Conservation (phyloP, 345 rosid species). For the Eutrema japonicum region DNA sequence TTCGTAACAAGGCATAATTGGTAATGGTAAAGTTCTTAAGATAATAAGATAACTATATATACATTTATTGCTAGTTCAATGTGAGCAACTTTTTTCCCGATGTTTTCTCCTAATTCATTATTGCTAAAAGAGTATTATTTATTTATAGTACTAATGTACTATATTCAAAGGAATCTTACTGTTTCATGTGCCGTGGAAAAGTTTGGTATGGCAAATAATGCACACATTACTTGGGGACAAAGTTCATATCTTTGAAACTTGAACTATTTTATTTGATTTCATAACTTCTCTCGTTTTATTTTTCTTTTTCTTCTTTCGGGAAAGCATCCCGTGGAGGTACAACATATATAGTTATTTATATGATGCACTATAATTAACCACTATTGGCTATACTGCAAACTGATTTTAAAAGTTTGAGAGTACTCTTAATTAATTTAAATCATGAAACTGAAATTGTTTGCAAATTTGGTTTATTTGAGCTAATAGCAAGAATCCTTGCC, state of each 20-base stretch:
- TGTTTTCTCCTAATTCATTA: constrained; percentile 15
- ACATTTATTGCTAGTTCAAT: neutral
- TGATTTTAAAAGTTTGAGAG: neutral
- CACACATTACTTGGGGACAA: constrained; percentile 43
- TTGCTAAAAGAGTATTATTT: constrained; percentile 3
- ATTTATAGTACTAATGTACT: constrained; percentile 1
- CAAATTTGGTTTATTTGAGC: neutral
- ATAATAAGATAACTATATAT: constrained; percentile 4
- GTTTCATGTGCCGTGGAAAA: constrained; percentile 46
- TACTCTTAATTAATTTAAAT: neutral
- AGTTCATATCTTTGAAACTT: constrained; percentile 39
- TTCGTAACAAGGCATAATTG: constrained; percentile 3
- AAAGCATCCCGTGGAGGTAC: constrained; percentile 14
- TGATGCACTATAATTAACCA: neutral
- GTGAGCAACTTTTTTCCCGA: constrained; percentile 8
- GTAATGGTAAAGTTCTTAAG: constrained; percentile 1
- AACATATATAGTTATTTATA: neutral
- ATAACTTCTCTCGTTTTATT: neutral
- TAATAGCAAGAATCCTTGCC: neutral
- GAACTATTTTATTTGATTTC: neutral
- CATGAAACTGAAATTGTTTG: neutral
- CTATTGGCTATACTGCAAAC: neutral
- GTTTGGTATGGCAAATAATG: constrained; percentile 41
- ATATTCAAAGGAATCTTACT: constrained; percentile 33
- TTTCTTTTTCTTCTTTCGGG: neutral